phyloP scores from a whole-genome alignment of 2,329 filamentous ascomycete species.

The Chalaropsis ovoidea region DNA sequence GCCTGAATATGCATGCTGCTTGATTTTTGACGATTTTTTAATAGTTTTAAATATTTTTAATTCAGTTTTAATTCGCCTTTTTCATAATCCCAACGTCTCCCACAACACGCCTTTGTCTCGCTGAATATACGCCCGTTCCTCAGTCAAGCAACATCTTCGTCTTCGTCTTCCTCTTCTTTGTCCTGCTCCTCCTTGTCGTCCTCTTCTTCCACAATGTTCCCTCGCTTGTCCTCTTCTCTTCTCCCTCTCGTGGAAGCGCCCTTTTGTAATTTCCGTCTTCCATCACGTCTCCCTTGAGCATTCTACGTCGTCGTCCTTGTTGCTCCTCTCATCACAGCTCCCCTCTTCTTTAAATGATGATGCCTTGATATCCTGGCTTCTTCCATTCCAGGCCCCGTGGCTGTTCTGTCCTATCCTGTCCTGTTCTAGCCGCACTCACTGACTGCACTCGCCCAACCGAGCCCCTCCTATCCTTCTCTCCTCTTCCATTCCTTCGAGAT shows the following conservation, averaged over 20 bases:
- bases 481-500: neutral
- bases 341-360: neutral
- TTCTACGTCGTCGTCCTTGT: neutral
- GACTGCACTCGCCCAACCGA: neutral
- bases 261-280: constrained; percentile 8
- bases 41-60: too few species aligned
- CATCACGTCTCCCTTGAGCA: neutral
- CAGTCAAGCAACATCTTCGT: neutral
- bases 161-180: neutral
- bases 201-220: constrained; percentile 5
- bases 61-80: too few species aligned
- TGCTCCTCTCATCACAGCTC: neutral
- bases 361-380: neutral
- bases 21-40: too few species aligned
- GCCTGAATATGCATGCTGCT: too few species aligned
- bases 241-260: neutral
- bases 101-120: too few species aligned
- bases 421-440: neutral
- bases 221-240: neutral
- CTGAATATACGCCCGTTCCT: neutral
- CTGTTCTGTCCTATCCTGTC: neutral
- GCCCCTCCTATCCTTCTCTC: neutral
- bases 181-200: neutral
- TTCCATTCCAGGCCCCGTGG: constrained; percentile 8
- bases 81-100: too few species aligned